Evolutionary conservation across 129 eudicot genomes (phyloP).

Genomic region (Chrysanthemum seticuspe): DNA sequence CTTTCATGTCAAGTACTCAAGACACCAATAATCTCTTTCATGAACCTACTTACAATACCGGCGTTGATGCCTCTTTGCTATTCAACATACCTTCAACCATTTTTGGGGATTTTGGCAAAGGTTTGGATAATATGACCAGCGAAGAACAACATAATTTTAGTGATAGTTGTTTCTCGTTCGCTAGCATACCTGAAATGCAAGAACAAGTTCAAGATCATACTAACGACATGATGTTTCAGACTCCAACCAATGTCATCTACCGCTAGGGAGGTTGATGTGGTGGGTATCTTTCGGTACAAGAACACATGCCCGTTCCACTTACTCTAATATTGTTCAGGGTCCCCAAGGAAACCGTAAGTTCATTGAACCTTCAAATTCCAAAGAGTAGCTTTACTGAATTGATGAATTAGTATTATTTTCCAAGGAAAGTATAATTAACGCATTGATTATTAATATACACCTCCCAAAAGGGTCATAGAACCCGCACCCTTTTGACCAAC

Average conservation of each 20-base stretch:
- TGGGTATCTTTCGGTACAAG: slow-evolving; percentile 71
- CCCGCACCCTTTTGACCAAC: too few species aligned
- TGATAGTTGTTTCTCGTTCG: slow-evolving; percentile 15
- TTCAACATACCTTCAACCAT: slow-evolving; percentile 53
- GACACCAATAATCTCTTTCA: neutral
- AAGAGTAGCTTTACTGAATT: neutral
- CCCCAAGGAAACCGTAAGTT: slow-evolving; percentile 58
- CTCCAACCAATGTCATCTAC: slow-evolving; percentile 11
- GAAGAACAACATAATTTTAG: slow-evolving; percentile 22
- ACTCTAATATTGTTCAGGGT: slow-evolving; percentile 58
- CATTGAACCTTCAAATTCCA: neutral
- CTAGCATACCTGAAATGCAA: slow-evolving; percentile 14
- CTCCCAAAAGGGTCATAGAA: too few species aligned
- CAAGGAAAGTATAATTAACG: too few species aligned
- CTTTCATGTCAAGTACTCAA: slow-evolving; percentile 4
- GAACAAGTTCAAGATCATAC: slow-evolving; percentile 13
- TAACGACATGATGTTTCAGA: slow-evolving; percentile 9
- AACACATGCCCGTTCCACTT: slow-evolving; percentile 61
- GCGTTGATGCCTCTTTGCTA: slow-evolving; percentile 47
- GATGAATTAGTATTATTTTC: neutral
- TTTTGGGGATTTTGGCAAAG: slow-evolving; percentile 40
- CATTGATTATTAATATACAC: too few species aligned
- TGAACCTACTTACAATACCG: slow-evolving; percentile 19
- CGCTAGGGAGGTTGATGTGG: too few species aligned
- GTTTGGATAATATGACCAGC: slow-evolving; percentile 4